Evolutionary conservation across 805 yeast genomes (phyloP), one percentile per base, ranked within the genome.

Genomic region (Saccharomycopsis oosterbeekiorum): DNA sequence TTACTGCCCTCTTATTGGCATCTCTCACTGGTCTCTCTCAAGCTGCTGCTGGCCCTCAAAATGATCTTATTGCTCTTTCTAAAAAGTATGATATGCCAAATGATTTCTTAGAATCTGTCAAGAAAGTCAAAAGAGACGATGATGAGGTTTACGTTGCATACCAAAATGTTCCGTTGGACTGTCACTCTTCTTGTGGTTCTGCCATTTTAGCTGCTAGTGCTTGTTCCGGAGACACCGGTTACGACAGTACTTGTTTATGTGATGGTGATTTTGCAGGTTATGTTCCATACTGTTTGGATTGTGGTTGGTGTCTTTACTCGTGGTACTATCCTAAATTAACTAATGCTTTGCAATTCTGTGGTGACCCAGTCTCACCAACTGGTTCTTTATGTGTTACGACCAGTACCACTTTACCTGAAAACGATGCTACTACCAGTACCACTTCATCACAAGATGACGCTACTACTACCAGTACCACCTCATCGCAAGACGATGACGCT

Each of bases 231-330:
- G 69, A 65, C 58, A 59, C 67, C 58, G 67, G 66, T 42, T 67
- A 65, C 59, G 64, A 68, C 62, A 59, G 65, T 59, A 61, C 62
- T 19, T 70, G 73, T 64, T 60, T 67, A 54, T 70, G 73, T 65
- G 58, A 56, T 12, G 70, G 58, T 24, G 57, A 61, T 29, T 70
- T 68, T 65, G 59, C 61, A 57, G 42, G 24, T 5, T 62, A 65
- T 55, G 69, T 69, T 55, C 66, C 66, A 24, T 65, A 65, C 4
- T 74, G 77, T 68, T 67, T 73, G 61, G 73, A 69, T 39, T 74
- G 77, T 68, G 77, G 76, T 55, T 73, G 75, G 76, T 73, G 75
- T 60, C 64, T 74, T 59, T 74, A 73, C 73, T 62, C 67, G 39
- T 70, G 73, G 65, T 73, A 73, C 65, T 70, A 69, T 29, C 58